Percentiles rank a stretch among this genome's conserved stretches.
These are phyloP conservation scores for Neoscytalidium dimidiatum DNA, from an alignment of 2,329 filamentous ascomycete genomes.

Conservation along the genomic window DNA sequence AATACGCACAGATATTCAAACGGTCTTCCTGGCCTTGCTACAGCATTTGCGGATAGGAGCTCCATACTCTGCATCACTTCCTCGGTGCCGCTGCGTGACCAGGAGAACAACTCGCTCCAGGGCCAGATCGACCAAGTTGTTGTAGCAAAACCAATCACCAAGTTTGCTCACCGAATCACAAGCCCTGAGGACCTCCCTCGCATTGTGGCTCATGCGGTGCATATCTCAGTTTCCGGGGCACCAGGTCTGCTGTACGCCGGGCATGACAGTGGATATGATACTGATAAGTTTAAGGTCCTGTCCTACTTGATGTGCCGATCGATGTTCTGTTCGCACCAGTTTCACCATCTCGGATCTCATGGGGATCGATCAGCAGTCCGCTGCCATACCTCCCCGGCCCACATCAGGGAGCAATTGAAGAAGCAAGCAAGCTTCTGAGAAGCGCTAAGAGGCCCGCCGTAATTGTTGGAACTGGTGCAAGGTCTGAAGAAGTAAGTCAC, in stretches of 20 bases:
- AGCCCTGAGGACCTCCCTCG: conserved; percentile 48
- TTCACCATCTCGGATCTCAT: conserved; percentile 38
- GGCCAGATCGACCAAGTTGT: conserved; percentile 51
- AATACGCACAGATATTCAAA: conserved; percentile 43
- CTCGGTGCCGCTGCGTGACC: conserved; percentile 47
- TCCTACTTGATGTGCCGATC: conserved; percentile 42
- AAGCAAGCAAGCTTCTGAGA: conserved; percentile 34
- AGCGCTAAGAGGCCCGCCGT: conserved; percentile 42
- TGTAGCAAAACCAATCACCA: conserved; percentile 46
- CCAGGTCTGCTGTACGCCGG: conserved; percentile 25
- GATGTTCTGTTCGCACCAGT: conserved; percentile 47
- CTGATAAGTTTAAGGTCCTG: conserved; percentile 32
- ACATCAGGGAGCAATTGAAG: conserved; percentile 37
- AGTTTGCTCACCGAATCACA: conserved; percentile 49
- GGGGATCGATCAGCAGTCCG: conserved; percentile 43
- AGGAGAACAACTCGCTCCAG: conserved; percentile 50
- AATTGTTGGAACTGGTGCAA: conserved; percentile 45
- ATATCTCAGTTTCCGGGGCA: conserved; percentile 41
- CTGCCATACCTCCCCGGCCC: conserved; percentile 38
- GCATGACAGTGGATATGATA: conserved; percentile 28
- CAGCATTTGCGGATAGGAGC: conserved; percentile 48
- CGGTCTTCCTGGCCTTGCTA: conserved; percentile 48
- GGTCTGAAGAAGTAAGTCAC: conserved; percentile 19
- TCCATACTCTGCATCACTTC: conserved; percentile 50
- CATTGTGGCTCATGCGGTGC: conserved; percentile 45